These are phyloP conservation scores for Eucalyptus tenuipes DNA, from an alignment of 345 rosid species.

Conservation along the genomic window DNA sequence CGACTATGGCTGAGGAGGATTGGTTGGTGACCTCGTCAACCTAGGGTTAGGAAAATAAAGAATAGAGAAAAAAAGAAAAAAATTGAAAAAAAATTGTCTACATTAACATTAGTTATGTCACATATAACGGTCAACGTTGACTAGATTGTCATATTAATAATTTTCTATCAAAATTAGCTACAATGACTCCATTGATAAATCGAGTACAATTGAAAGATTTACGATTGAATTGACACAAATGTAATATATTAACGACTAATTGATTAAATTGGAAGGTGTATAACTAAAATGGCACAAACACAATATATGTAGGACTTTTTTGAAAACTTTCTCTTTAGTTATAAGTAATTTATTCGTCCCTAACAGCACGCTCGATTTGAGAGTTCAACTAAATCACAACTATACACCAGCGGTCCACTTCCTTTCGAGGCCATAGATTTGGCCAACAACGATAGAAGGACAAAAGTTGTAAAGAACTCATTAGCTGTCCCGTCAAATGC, in stretches of 20 bases:
- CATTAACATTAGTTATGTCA: too few species aligned
- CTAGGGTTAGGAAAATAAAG: neutral
- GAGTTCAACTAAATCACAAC: neutral
- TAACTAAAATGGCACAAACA: neutral
- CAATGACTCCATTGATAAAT: too few species aligned
- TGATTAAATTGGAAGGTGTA: too few species aligned
- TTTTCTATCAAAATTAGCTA: accelerated
- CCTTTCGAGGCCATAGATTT: neutral
- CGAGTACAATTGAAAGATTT: accelerated
- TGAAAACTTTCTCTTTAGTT: neutral
- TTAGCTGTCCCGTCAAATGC: neutral
- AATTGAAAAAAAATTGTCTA: accelerated
- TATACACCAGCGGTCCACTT: neutral
- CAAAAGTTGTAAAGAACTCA: neutral
- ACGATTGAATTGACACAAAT: accelerated
- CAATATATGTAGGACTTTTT: too few species aligned
- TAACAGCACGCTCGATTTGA: neutral
- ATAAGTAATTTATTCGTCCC: neutral
- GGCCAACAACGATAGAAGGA: neutral
- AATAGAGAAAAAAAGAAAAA: too few species aligned
- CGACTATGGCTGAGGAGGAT: accelerated
- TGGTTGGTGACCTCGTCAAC: accelerated
- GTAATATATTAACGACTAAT: too few species aligned
- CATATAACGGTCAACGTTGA: accelerated
- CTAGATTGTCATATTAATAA: accelerated